Percentiles rank a stretch among this genome's conserved stretches.
Evolutionary conservation across 495 filamentous ascomycete species (phyloP).

Genomic region (Amniculicola lignicola): DNA sequence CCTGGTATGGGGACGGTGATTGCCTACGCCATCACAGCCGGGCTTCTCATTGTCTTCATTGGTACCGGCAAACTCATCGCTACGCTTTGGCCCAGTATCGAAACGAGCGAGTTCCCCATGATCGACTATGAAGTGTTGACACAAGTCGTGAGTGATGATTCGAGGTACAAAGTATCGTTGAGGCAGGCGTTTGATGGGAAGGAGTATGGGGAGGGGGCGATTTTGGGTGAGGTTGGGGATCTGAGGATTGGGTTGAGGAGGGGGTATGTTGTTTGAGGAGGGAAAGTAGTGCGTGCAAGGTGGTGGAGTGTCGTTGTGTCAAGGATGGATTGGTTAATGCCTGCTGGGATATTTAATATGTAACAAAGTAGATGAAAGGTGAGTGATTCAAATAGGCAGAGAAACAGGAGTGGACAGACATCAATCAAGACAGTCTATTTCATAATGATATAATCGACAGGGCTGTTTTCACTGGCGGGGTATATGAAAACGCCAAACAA

Average conservation of each 20-base stretch:
- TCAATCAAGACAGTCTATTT: too few species aligned
- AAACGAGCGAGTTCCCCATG: slow-evolving; percentile 11
- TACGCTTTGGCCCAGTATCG: not conserved
- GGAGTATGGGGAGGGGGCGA: not conserved
- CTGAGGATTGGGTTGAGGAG: slow-evolving; percentile 20
- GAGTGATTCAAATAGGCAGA: too few species aligned
- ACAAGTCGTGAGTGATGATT: not conserved
- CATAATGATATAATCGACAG: too few species aligned
- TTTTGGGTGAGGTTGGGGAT: slow-evolving; percentile 1
- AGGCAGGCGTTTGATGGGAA: not conserved
- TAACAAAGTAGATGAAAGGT: too few species aligned
- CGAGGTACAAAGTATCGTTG: not conserved
- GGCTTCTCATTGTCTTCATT: slow-evolving; percentile 4
- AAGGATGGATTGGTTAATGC: too few species aligned
- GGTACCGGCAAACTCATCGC: not conserved
- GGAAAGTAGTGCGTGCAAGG: too few species aligned
- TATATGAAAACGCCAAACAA: too few species aligned
- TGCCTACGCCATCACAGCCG: slow-evolving; percentile 13
- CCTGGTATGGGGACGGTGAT: slow-evolving; percentile 7
- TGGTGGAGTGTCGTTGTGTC: too few species aligned
- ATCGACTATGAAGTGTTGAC: slow-evolving; percentile 9
- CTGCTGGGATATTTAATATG: too few species aligned
- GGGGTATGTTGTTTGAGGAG: too few species aligned
- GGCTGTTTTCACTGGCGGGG: too few species aligned
- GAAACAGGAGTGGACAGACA: too few species aligned